phyloP scores from a whole-genome alignment of 495 filamentous ascomycete genomes.

The Penicillium bialowiezense region DNA sequence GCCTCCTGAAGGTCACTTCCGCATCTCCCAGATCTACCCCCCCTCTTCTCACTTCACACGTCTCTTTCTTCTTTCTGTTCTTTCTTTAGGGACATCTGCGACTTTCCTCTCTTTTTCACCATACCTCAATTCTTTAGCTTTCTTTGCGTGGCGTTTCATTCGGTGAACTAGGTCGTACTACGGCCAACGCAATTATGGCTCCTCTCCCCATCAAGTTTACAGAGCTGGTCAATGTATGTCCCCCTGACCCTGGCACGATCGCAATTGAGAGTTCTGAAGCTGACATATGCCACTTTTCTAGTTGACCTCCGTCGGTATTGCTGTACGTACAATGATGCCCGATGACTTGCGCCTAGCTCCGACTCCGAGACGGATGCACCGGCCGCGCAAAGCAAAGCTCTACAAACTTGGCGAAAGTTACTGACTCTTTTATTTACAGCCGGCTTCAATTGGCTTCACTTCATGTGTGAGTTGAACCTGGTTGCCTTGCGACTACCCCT shows the following conservation, averaged over 20 bases:
- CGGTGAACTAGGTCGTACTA: conserved; percentile 49
- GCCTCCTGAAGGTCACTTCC: conserved; percentile 46
- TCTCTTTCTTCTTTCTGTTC: conserved; percentile 14
- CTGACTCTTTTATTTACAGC: conserved; percentile 52
- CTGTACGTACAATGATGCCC: conserved; percentile 52
- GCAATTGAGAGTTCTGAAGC: conserved; percentile 6
- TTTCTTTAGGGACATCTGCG: conserved; percentile 15
- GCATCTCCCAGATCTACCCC: conserved; percentile 24
- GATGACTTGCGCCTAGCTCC: conserved; percentile 18
- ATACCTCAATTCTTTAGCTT: conserved; percentile 27
- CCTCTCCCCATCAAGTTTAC: conserved; percentile 91
- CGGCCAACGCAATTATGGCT: conserved; percentile 61
- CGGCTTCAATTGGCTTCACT: conserved; percentile 89
- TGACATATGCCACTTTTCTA: conserved; percentile 34
- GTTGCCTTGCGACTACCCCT: background rate
- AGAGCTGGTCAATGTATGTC: conserved; percentile 81
- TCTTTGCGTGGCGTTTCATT: conserved; percentile 45
- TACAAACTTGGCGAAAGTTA: conserved; percentile 16
- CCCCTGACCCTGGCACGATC: conserved; percentile 2
- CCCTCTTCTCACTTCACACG: conserved; percentile 16
- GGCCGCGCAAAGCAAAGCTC: conserved; percentile 13
- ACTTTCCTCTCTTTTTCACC: conserved; percentile 16
- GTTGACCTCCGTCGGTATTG: conserved; percentile 78
- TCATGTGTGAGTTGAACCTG: conserved; percentile 71
- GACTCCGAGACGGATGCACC: conserved; percentile 17